Base-by-base conservation (phyloP, 108 stramenopile genomes). In the Skeletonema grethae region DNA sequence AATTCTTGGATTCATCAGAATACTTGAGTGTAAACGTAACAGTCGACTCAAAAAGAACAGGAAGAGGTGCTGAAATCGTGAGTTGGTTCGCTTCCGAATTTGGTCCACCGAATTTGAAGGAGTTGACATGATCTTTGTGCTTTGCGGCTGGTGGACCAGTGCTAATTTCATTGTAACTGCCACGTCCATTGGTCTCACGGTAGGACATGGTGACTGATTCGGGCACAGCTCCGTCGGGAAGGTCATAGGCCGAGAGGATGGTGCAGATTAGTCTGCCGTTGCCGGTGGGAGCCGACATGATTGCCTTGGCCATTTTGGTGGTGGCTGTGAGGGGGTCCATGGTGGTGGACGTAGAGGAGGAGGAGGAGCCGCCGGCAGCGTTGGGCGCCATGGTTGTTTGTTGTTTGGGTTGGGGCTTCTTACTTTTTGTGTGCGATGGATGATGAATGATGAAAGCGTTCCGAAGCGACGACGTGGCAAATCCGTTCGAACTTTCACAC, bases 101-200 rank as follows among this genome's bases (percentile, higher is more conserved):
- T 48, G 34, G 32, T 35, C 41, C 72, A 9, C 71, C 79, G 63
- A 94, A 94, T 60, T 88, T 88, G 69, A 87, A 94, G 0, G 88
- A 82, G 56, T 94, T 94, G 57, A 63, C 63, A 12, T 88, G 86
- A 77, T 88, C 86, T 11, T 79, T 79, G 69, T 91, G 88, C 32
- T 87, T 76, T 5, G 88, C 84, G 38, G 79, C 57, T n/a, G 93
- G 93, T 56, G 93, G 88, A 34, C 90, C 93, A 5, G 88, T 90
- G 41, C 63, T 65, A 8, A 86, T 72, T 15, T 50, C 57, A 35
- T 71, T 75, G 59, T 22, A 48, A 7, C 32, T 28, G 5, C 36
- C 39, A 32, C 38, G 29, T 45, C 62, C 57, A 24, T 75, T 80
- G 10, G 55, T 34, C 12, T 77, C 80, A n/a, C 58, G 35, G 43